Evolutionary conservation across 192 early-diverging fungal genomes (phyloP).

Genomic region (Gigaspora rosea): DNA sequence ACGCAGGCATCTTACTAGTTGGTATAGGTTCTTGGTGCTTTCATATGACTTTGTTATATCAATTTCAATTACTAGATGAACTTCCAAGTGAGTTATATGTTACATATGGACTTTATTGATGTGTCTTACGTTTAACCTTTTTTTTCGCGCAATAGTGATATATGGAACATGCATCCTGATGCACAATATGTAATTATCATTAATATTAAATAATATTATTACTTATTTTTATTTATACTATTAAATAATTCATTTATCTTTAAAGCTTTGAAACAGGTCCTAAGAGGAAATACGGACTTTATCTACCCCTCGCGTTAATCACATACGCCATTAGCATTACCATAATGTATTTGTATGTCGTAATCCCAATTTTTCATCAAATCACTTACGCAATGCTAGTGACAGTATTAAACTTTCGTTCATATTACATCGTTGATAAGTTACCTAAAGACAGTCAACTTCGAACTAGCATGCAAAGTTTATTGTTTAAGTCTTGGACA

Average conservation of each 20-base stretch:
- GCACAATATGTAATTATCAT: conserved; percentile 43
- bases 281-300: conserved; percentile 43
- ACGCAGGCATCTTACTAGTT: conserved; percentile 62
- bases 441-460: conserved; percentile 28
- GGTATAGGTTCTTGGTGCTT: conserved; percentile 76
- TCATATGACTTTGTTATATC: conserved; percentile 75
- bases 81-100: conserved; percentile 60
- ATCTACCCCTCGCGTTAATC: conserved; percentile 51
- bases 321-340: conserved; percentile 58
- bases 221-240: neutral
- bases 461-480: conserved; percentile 36
- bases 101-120: neutral
- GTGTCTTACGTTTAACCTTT: neutral
- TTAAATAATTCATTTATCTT: conserved; percentile 31
- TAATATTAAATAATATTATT: neutral
- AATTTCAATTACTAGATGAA: conserved; percentile 79
- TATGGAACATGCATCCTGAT: conserved; percentile 60
- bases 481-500: conserved; percentile 38
- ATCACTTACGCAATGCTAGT: conserved; percentile 60
- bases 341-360: conserved; percentile 61
- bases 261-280: conserved; percentile 49
- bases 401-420: conserved; percentile 49
- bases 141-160: conserved; percentile 44
- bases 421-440: conserved; percentile 44
- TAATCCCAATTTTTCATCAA: conserved; percentile 74